Percentiles rank a stretch among this genome's conserved stretches.
Conservation (phyloP, 805 yeast genomes). For the Lipomyces mesembrius region DNA sequence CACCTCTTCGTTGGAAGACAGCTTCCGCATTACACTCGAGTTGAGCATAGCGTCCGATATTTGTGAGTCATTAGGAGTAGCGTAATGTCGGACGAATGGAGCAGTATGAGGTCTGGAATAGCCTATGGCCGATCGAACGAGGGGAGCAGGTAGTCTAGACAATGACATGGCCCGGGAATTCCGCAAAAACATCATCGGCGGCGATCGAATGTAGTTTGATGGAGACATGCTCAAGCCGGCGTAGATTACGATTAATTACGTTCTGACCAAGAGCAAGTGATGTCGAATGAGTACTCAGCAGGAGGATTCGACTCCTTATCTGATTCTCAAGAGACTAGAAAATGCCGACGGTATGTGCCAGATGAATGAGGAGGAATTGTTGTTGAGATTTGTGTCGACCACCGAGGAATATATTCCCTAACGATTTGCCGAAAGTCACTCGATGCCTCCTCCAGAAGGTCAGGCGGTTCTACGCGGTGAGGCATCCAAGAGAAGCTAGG, state of each 20-base stretch:
- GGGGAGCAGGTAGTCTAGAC: background rate
- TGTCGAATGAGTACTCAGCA: background rate
- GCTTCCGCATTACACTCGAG: slow-evolving; percentile 27
- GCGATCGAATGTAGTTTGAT: background rate
- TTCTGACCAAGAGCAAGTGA: background rate
- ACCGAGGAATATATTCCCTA: background rate
- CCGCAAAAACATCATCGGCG: background rate
- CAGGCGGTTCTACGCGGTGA: no score
- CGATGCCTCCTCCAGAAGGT: no score
- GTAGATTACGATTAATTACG: background rate
- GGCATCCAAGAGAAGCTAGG: no score
- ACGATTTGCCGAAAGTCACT: no score
- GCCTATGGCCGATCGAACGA: background rate
- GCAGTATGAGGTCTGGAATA: background rate
- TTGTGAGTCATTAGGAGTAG: slow-evolving; percentile 22
- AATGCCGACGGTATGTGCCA: background rate
- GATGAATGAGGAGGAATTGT: background rate
- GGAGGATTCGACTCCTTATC: background rate
- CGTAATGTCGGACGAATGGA: slow-evolving; percentile 13
- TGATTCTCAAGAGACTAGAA: background rate
- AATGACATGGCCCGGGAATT: background rate
- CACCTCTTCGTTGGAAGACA: slow-evolving; percentile 27
- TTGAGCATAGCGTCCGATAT: slow-evolving; percentile 28
- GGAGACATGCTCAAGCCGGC: background rate
- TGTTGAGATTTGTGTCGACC: background rate